Evolutionary conservation across 2,329 filamentous ascomycete species (phyloP), one percentile per base, ranked within the genome.

Genomic region (Monosporascus sp.): DNA sequence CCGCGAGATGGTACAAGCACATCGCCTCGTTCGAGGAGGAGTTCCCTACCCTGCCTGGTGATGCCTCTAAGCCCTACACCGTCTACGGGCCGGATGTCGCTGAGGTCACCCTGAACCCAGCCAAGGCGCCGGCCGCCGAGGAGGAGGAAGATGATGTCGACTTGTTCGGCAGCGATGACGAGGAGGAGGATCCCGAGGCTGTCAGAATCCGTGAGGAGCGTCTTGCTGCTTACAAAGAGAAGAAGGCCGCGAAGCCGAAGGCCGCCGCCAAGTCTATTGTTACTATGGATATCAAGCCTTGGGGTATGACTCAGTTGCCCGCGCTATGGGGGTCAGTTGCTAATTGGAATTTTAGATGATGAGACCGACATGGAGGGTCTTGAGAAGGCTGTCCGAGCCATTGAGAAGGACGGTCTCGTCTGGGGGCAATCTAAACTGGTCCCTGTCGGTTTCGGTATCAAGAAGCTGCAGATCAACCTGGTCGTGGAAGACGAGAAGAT

Each of bases 1-100:
- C 88, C 70, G 91, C 90, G 71, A 88, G 94, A 76, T 99, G 94
- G 94, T 97, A 96, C 86, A 96, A 95, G 85, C 93, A 99, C 85
- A 90, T 97, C 72, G 85, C 89, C 74, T 88, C 89, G 66, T 96
- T 89, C 80, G 87, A 95, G 82, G 82, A 88, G 64, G 93, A 97
- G 76, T 97, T 97, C 80, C 81, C 88, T 68, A 88, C 86, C 61
- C 89, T 99, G 50, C 84, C 91, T 55, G 94, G 94, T 74, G 93
- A 97, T 78, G 84, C 92, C 66, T 88, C 88, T 74, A 91, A 94
- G 81, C 81, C 87, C 63, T 89, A 87, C 81, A 92, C 89, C 67
- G 83, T 87, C 72, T 97, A 97, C 79, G 94, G 94, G 69, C 94
- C 94, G 61, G 92, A 96, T 68, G 80, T 78, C 59, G 74, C 79